Conservation (phyloP, 805 yeast species). For the Candida awuae region DNA sequence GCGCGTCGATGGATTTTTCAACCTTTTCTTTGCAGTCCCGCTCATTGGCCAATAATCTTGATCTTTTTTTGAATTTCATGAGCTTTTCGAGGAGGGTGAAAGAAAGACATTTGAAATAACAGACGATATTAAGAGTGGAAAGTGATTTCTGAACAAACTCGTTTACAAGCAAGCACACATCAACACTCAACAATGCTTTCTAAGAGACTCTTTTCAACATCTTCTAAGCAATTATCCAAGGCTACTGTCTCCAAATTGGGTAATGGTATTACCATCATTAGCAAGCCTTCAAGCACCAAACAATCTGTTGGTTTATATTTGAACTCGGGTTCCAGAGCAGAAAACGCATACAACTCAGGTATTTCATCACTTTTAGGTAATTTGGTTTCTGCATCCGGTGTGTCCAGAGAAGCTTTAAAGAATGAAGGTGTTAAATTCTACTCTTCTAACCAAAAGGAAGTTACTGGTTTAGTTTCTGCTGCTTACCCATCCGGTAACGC, state of each 20-base stretch:
- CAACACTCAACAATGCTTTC: conserved; percentile 31
- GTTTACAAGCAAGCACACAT: too few relatives aligned
- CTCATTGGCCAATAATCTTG: not conserved
- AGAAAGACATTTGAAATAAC: too few relatives aligned
- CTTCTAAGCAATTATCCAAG: conserved; percentile 35
- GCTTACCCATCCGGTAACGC: conserved; percentile 54
- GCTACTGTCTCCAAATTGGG: conserved; percentile 65
- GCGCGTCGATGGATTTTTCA: too few relatives aligned
- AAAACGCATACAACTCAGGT: conserved; percentile 78
- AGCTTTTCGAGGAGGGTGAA: not conserved
- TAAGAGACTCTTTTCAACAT: conserved; percentile 55
- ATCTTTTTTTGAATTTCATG: too few relatives aligned
- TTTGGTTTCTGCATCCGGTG: conserved; percentile 33
- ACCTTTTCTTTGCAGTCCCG: not conserved
- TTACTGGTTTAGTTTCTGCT: conserved; percentile 51
- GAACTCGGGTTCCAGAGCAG: conserved; percentile 75
- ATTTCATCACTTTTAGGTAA: conserved; percentile 57
- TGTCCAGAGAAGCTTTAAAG: conserved; percentile 28
- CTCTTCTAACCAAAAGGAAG: conserved; percentile 52
- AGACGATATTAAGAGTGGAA: too few relatives aligned
- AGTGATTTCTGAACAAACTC: too few relatives aligned
- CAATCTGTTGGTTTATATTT: conserved; percentile 62
- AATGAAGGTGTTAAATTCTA: conserved; percentile 50
- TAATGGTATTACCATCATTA: conserved; percentile 68
- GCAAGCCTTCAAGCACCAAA: conserved; percentile 43